Evolutionary conservation across 2,329 filamentous ascomycete genomes (phyloP), one percentile per base, ranked within the genome.

Genomic region (Plenodomus lindquistii): DNA sequence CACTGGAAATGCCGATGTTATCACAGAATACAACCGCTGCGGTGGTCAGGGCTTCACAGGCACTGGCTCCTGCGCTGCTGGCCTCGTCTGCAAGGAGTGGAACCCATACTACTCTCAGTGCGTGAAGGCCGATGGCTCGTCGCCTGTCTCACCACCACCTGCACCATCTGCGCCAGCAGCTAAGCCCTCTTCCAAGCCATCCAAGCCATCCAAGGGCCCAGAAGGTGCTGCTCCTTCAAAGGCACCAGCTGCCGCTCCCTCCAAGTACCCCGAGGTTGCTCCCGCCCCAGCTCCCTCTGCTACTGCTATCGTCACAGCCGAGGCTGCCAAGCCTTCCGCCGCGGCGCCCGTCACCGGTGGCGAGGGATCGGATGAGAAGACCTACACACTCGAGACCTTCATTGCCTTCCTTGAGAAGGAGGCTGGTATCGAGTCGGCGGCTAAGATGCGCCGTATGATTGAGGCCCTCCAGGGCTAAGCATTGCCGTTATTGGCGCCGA

Each of bases 81-180:
- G 75, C 7, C 60, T 56, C 22, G 62, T 60, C 9, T 79, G 77
- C 67, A 67, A 70, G 42, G 60, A 61, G 4, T 62, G 52, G 48
- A 79, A 79, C 66, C 59, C 66, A 2, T 79, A 72, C 58, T 79
- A 79, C 67, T 72, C 56, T 35, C 77, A 79, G 69, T 79, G 77
- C 59, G 21, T 67, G 27, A 42, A 59, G 47, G 27, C 55, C 15
- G 54, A 57, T 37, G 54, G 7, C 8, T 37, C 35, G 6, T 36
- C 6, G 6, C 15, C 35, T 21, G 44, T 43, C 19, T 38, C 54
- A 35, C 48, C 52, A 9, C 44, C 34, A 15, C 42, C 21, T 44
- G 48, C 18, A 27, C 52, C 29, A 17, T 20, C 35, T 31, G 35
- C 35, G 13, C 35, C 16, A 18, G 35, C 35, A 37, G 4, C 35